Evolutionary conservation across 768 basidiomycete genomes (phyloP), one percentile per base, ranked within the genome.

Genomic region (Termitomyces sp.): DNA sequence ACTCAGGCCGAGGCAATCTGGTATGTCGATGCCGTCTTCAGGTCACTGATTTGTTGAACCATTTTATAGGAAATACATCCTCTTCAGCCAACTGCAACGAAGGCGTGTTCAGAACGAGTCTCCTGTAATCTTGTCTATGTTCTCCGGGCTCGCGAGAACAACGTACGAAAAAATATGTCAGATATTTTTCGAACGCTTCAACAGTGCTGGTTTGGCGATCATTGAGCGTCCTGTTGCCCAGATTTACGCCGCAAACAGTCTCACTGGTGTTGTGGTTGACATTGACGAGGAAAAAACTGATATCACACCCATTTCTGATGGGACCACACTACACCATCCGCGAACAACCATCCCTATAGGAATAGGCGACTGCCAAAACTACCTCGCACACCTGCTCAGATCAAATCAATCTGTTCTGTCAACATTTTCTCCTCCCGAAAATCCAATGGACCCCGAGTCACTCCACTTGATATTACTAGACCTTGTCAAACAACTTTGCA

Each of bases 111-210:
- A 92, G 66, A 94, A 95, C 69, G 92, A 95, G 69, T 94, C 91
- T 18, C 91, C 93, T 2, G 83, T 93, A 56, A 79, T 95, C 35
- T 79, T 95, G 58, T 85, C 88, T 41, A 77, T 95, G 56, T 74
- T 80, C 5, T 73, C 87, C 0, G 82, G 84, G 33, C 81, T 91
- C 23, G 82, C 90, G 28, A 82, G 89, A 55, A 74, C 77, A 40
- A 79, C 83, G 9, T 82, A 88, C 70, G 91, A 95, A 69, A 80
- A 80, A 47, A 81, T 89, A 65, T 89, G 87, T 65, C 92, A 89
- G 67, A 79, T 91, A 41, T 92, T 95, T 74, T 97, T 97, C 66
- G 94, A 96, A 69, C 88, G 91, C 28, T 91, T 95, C 82, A 94
- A 95, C 68, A 88, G 89, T 30, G 88, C 95, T 9, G 91, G 86